Base-by-base conservation (phyloP, 1,284 basidiomycete species). In the Meripilus lineatus region DNA sequence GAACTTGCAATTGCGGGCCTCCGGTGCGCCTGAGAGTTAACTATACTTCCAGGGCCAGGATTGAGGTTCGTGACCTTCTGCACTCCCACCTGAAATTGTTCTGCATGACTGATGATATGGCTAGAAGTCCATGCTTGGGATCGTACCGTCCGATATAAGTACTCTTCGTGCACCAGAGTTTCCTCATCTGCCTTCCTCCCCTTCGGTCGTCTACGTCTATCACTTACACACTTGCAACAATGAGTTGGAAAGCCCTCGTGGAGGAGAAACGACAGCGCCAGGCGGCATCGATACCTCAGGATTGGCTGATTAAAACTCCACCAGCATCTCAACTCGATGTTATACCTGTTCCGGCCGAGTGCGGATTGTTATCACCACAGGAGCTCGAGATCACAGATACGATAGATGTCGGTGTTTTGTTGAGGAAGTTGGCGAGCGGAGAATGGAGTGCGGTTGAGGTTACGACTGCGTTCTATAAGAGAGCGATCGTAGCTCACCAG, bases 401-500 rank as follows among this genome's bases (percentile, higher is more conserved):
- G 39, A 61, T 34, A 55, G 66, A 74, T 36, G 64, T 75, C 14
- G 54, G 61, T 10, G 39, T 49, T 3, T 55, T 76, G 1, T 51
- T 78, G 23, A 32, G 50, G 36, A 72, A 71, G 42, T 58, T 79
- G 5, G 66, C 65, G 1, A 52, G 46, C 2, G 59, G 58, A 4
- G 55, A 66, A 50, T 77, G 70, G 67, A 63, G 67, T 0, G 59
- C 74, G 8, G 64, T 71, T 2, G 63, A 70, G 21, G 74, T 76
- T n/a, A 71, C 73, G 0, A 71, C 67, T 2, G 74, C 79, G 0
- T 81, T 75, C 57, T 78, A 72, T 61, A 81, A 81, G 59, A 59
- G 79, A 2, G 77, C 80, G 0, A 69, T 76, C 21, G 52, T 81
- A 13, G 78, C 80, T 10, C 79, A 82, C 33, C 81, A 83, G 54